Base-by-base conservation (phyloP, 192 early-diverging fungal genomes). In the Backusella macrospora region DNA sequence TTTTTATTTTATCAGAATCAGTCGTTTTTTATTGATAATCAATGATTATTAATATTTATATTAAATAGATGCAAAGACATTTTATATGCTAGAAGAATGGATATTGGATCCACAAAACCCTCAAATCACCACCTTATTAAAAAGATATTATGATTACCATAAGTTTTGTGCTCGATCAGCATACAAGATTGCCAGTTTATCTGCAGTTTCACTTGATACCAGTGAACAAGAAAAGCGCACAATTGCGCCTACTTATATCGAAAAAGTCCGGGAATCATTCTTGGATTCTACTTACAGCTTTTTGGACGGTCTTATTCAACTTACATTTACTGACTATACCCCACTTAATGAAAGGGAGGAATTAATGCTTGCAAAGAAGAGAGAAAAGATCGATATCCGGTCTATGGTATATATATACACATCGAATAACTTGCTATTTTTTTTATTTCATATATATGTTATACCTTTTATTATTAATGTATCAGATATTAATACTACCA, bases 271-370 rank as follows among this genome's bases (percentile, higher is more conserved):
- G 23, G 45, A 70, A 9, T 86, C 90, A 0, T 93, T 96, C 76
- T 82, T 92, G 77, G 90, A 90, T 21, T 88, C 90, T 3, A 66
- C 93, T 52, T 93, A 89, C 67, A 85, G 88, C 14, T 90, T 95
- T 75, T 78, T 96, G 49, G 96, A 98, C 74, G 91, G 93, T 21
- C 85, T 96, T n/a, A 88, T 92, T 13, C 85, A 89, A 70, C 76
- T 92, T 38, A 90, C 85, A 4, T 86, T 88, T 79, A 77, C 86
- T 0, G 84, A 86, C 44, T 82, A 83, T 74, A 68, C 78, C 59
- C 79, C 73, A 39, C 69, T 76, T 47, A 63, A 77, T 70, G 71
- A 63, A 70, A 37, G 55, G 47, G 76, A 81, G 68, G 70, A 82
- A 37, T 44, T 78, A 0, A 62, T 70, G 15, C 52, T 82, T 15